These are phyloP conservation scores for Vitis hybrid DNA, from an alignment of 177 flowering plant species.

Conservation along the genomic window DNA sequence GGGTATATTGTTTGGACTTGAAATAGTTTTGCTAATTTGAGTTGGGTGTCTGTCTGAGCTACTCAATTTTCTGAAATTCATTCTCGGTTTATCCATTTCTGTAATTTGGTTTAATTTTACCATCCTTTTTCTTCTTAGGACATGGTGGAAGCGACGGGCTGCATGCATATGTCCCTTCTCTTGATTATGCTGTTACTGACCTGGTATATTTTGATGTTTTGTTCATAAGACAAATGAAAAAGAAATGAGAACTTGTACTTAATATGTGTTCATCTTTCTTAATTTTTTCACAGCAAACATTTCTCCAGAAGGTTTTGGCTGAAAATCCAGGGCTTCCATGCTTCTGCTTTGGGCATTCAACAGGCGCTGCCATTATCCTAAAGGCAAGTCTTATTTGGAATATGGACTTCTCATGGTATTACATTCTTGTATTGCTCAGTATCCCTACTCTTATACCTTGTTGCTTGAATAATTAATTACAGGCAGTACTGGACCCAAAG, in stretches of 20 bases:
- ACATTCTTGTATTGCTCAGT: background rate
- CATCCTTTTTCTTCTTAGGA: slow-evolving; percentile 14
- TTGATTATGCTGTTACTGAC: slow-evolving; percentile 25
- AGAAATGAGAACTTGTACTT: no score
- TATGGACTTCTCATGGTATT: background rate
- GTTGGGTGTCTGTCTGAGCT: background rate
- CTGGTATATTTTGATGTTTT: no score
- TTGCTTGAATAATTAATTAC: slow-evolving; percentile 1
- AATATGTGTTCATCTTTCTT: background rate
- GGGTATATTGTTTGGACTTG: background rate
- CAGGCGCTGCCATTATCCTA: slow-evolving; percentile 79
- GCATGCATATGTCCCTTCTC: slow-evolving; percentile 77
- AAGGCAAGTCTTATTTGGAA: slow-evolving; percentile 43
- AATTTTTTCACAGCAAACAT: slow-evolving; percentile 47
- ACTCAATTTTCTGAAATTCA: background rate
- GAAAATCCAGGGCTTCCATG: slow-evolving; percentile 82
- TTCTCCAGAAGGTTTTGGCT: slow-evolving; percentile 53
- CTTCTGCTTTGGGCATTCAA: slow-evolving; percentile 89
- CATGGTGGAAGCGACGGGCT: slow-evolving; percentile 83
- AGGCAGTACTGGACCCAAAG: slow-evolving; percentile 76
- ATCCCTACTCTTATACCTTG: no score
- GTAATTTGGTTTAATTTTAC: background rate
- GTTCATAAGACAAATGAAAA: no score
- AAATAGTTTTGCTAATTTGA: background rate
- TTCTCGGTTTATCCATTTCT: background rate